Evolutionary conservation across 148 eudicot species (phyloP), one percentile per base, ranked within the genome.

Genomic region (Talinum fruticosum): DNA sequence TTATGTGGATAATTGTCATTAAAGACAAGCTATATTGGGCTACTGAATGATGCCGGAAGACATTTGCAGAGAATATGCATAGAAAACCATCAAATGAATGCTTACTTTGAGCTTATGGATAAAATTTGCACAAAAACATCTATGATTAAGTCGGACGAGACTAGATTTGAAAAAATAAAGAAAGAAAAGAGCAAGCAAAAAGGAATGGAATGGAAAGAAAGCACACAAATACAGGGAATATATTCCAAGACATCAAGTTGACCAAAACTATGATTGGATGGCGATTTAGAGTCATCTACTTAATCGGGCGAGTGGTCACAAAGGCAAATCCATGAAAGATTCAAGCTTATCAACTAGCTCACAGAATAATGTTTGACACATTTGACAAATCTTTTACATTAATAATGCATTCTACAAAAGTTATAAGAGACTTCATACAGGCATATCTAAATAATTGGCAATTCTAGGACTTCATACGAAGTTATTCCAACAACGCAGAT

Each of bases 311-410:
- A 49, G 54, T 71, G 76, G 83, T 54, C 83, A 76, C 19, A 62
- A 13, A 37, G 30, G 54, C 72, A 71, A 37, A 71, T 57, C 51
- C 47, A 75, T 62, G 13, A 18, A 70, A 62, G 30, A 76, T 76
- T 81, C 83, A 75, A 71, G 16, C 83, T 81, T 81, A 81, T 81
- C 83, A 62, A 64, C 75, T 75, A 70, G 23, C 45, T 5, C 0
- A 57, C 71, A 32, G 33, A 33, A 62, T 26, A 59, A 26, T 8
- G 0, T 24, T 19, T 2, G 5, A 51, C 16, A 51, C 16, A 5
- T 15, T 18, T 51, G 14, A 21, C 23, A 18, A 18, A 51, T 16
- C 57, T 51, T 15, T 2, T 15, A 19, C n/a, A n/a, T n/a, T 51
- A 15, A 51, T 51, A 51, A 51, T 19, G 57, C 57, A 51, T 51